Base-by-base conservation (phyloP, 2,329 filamentous ascomycete species). In the Talaromyces pinophilus region DNA sequence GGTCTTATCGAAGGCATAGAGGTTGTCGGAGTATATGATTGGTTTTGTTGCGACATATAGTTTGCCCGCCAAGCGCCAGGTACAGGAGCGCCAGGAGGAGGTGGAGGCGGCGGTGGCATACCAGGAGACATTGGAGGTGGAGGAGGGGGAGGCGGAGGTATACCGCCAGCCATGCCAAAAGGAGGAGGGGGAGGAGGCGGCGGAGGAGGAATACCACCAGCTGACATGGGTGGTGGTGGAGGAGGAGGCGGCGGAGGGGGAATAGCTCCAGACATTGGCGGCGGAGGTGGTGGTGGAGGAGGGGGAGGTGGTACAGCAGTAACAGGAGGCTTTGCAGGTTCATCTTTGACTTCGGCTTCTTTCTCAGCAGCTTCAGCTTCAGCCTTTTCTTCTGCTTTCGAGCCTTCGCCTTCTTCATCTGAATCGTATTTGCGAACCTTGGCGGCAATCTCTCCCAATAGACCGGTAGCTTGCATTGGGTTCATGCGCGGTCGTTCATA, bases 1-100 rank as follows among this genome's bases (percentile, higher is more conserved):
- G 95, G 93, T 72, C 94, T 85, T 62, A 93, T 92, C 68, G 93
- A 91, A 42, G 92, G 90, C 72, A 96, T 81, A 52, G 90, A 88
- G 71, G 92, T 83, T 7, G 87, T 86, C 25, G 87, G 81, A 15
- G 84, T 75, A 5, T 84, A 76, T 22, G 82, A 80, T 68, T 86
- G 85, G 66, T 83, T 82, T 38, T 85, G 83, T 70, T 87, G 83
- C 70, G 89, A 86, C 59, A 97, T 80, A 81, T 91, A 97, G 69
- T 92, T 89, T 7, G 92, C 92, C 68, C 83, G 80, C 76, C 82
- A 84, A 25, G 78, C 79, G 48, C 86, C 86, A 69, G 84, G 83
- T 30, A 85, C 83, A 63, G 85, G 84, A 63, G 87, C 85, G 55
- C 89, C 88, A 35, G 66, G 66, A 33, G 66, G 66, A 35, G 66